A percentile compares a stretch with the other conserved stretches of the same genome.
These are phyloP conservation scores for Sporodiniella umbellata DNA, from an alignment of 371 early-diverging fungal genomes.

Conservation along the genomic window DNA sequence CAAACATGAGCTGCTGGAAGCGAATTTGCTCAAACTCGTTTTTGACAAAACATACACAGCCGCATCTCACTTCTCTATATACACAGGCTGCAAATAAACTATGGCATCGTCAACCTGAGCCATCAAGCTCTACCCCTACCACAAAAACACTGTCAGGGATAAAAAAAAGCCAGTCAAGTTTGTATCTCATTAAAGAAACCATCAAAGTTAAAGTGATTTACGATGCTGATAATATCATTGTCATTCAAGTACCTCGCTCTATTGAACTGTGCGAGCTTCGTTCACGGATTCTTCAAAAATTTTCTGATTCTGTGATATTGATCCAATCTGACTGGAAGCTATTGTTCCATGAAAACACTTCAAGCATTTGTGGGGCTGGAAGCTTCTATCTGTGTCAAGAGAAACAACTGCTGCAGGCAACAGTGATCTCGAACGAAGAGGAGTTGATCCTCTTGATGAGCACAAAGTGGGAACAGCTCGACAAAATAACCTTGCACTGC, in stretches of 20 bases:
- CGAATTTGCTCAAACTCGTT: conserved; percentile 21
- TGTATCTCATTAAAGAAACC: conserved; percentile 7
- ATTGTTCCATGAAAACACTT: conserved; percentile 17
- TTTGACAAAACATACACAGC: conserved; percentile 7
- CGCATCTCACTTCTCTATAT: conserved; percentile 19
- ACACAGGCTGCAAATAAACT: conserved; percentile 23
- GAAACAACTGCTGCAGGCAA: conserved; percentile 5
- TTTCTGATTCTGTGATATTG: conserved; percentile 26
- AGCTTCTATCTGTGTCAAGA: conserved; percentile 12
- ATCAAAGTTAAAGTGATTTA: conserved; percentile 39
- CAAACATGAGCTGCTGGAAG: conserved; percentile 15
- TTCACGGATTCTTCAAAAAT: conserved; percentile 29
- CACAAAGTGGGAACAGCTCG: conserved; percentile 25
- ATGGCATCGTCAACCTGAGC: conserved; percentile 6
- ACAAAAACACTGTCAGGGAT: background rate
- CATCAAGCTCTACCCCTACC: conserved; percentile 15
- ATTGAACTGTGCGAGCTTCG: conserved; percentile 22
- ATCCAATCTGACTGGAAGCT: conserved; percentile 12
- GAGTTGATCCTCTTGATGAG: conserved; percentile 23
- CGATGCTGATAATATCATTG: conserved; percentile 33
- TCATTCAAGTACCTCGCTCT: conserved; percentile 30
- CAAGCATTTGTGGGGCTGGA: conserved; percentile 7
- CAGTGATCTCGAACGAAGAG: conserved; percentile 23
- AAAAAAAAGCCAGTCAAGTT: conserved; percentile 19
- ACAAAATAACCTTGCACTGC: conserved; percentile 34